Base-by-base conservation (phyloP, 129 eudicot species). In the Escallonia rubra region DNA sequence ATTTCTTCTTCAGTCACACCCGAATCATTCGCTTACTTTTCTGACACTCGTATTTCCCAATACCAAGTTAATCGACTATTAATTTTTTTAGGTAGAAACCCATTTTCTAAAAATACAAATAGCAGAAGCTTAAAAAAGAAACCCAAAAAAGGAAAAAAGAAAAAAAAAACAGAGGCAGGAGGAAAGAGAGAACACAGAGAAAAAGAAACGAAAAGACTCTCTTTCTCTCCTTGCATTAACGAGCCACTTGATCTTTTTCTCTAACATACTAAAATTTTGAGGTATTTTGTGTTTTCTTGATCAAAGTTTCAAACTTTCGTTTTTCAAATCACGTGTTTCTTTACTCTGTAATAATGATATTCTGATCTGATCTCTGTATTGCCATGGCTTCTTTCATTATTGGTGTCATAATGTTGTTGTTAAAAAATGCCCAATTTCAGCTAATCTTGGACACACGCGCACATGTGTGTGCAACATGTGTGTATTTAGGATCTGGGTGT, bases 321-420 rank as follows among this genome's bases (percentile, higher is more conserved):
- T 68, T 64, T 57, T 64, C 58, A 64, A 15, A 49, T 43, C 49
- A 72, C 6, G 14, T 61, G 55, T 15, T 39, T 11, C 67, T 66
- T 40, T 51, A n/a, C 61, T 64, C 65, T 59, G 48, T 44, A 23
- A 23, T 34, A 62, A 61, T 70, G 40, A 44, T 40, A 60, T 63
- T 70, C 74, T 74, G 79, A 80, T 80, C 75, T 71, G 70, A 72
- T 80, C 38, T 64, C 40, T 6, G 14, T 10, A 34, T 67, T 6
- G 8, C 69, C 59, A 54, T 71, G 67, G 61, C 41, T 69, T 54
- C 13, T 48, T 71, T 48, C 50, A 49, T 41, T 63, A 57, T 39
- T 70, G 64, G 41, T 66, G 64, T 47, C 2, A 34, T 6, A 39
- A 50, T 45, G 4, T 45, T 38, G 5, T 46, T 23, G 47, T 41